These are phyloP conservation scores for Cercospora sesami DNA, from an alignment of 2,329 filamentous ascomycete genomes.

Conservation along the genomic window DNA sequence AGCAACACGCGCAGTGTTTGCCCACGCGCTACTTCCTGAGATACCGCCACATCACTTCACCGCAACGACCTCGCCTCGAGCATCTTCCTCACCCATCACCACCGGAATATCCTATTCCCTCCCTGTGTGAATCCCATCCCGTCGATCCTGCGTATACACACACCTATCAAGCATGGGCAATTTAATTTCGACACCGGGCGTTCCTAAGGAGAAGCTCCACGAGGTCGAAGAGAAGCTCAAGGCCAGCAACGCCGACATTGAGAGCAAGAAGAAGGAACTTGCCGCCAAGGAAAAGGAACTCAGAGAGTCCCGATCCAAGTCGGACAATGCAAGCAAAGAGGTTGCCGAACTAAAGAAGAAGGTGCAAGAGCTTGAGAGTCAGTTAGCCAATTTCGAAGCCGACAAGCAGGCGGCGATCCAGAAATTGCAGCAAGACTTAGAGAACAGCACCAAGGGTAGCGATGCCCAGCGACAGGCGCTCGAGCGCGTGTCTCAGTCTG, in stretches of 20 bases:
- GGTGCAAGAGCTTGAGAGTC: conserved; percentile 19
- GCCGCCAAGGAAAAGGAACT: conserved; percentile 20
- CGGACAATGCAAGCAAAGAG: conserved; percentile 17
- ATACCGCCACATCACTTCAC: conserved; percentile 5
- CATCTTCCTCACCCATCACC: background rate
- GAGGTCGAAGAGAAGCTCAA: conserved; percentile 27
- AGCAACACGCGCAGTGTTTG: conserved; percentile 6
- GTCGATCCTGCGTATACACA: background rate
- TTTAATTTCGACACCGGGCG: conserved; percentile 21
- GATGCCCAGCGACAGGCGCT: conserved; percentile 16
- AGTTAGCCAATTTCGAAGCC: conserved; percentile 17
- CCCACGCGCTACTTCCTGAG: conserved; percentile 8
- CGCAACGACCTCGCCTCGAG: conserved; percentile 6
- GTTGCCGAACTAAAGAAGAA: conserved; percentile 20
- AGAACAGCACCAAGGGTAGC: conserved; percentile 19
- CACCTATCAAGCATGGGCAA: conserved; percentile 25
- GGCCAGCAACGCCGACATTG: conserved; percentile 20
- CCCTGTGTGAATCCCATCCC: conserved; percentile 4
- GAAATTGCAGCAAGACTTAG: conserved; percentile 20
- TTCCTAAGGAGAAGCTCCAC: conserved; percentile 27
- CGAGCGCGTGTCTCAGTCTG: conserved; percentile 26
- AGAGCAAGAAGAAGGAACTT: conserved; percentile 19
- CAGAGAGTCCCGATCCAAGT: conserved; percentile 15
- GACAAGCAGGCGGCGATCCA: conserved; percentile 17
- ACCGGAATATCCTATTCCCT: background rate